Evolutionary conservation across 1,139 yeast genomes (phyloP).

Genomic region (Sugiyamaella neomexicana): DNA sequence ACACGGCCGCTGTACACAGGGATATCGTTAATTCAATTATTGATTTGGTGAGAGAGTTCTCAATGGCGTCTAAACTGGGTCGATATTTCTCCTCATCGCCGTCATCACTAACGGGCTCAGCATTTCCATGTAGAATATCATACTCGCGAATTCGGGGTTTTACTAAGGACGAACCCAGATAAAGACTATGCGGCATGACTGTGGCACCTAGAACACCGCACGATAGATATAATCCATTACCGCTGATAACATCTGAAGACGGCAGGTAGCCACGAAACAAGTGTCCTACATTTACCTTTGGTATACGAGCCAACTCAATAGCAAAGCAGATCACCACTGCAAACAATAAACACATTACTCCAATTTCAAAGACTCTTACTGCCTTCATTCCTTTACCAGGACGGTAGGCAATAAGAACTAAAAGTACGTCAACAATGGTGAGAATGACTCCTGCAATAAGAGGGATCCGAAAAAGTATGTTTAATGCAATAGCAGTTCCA

Average conservation of each 20-base stretch:
- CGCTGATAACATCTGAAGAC: slow-evolving; percentile 58
- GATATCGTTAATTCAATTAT: slow-evolving; percentile 65
- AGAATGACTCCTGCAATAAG: slow-evolving; percentile 76
- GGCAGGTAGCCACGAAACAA: slow-evolving; percentile 74
- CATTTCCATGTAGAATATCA: slow-evolving; percentile 43
- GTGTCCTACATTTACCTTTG: slow-evolving; percentile 51
- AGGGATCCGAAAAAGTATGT: slow-evolving; percentile 66
- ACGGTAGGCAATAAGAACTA: slow-evolving; percentile 71
- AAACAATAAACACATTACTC: slow-evolving; percentile 65
- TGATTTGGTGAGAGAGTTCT: slow-evolving; percentile 65
- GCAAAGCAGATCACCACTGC: slow-evolving; percentile 74
- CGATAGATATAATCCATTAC: slow-evolving; percentile 68
- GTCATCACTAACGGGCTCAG: slow-evolving; percentile 32
- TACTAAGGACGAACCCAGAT: slow-evolving; percentile 72
- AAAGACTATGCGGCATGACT: slow-evolving; percentile 79
- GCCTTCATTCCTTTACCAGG: slow-evolving; percentile 68
- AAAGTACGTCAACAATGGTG: slow-evolving; percentile 68
- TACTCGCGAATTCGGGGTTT: slow-evolving; percentile 68
- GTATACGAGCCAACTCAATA: slow-evolving; percentile 56
- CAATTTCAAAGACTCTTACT: slow-evolving; percentile 63
- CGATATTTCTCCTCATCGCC: slow-evolving; percentile 47
- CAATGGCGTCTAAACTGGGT: slow-evolving; percentile 66
- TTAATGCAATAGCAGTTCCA: slow-evolving; percentile 82
- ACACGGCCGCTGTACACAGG: slow-evolving; percentile 69
- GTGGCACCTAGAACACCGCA: slow-evolving; percentile 81